Evolutionary conservation across 2,329 filamentous ascomycete species (phyloP).

Genomic region (Diaporthe ilicicola): DNA sequence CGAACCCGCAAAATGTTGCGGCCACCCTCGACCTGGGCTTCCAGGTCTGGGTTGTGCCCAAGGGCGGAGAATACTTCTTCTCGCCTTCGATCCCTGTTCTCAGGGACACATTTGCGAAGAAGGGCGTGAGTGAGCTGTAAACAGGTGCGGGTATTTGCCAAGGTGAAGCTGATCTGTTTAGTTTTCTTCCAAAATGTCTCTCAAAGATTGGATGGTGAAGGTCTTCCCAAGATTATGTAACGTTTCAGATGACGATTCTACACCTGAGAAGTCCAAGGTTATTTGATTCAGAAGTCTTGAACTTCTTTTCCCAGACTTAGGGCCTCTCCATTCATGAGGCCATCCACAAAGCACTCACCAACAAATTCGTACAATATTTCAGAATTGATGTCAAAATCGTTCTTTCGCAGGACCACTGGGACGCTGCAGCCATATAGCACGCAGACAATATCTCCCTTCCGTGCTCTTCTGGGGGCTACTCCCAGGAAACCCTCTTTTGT

Average conservation of each 20-base stretch:
- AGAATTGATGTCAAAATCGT: background rate
- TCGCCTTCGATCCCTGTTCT: slow-evolving; percentile 49
- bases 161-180: background rate
- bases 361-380: background rate
- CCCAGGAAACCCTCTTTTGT: slow-evolving; percentile 3
- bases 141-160: too few relatives aligned
- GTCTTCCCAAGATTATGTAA: background rate
- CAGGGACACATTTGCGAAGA: slow-evolving; percentile 33
- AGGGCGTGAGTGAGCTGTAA: slow-evolving; percentile 6
- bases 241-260: background rate
- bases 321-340: slow-evolving; percentile 24
- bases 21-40: slow-evolving; percentile 37
- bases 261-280: background rate
- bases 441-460: slow-evolving; percentile 24
- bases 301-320: background rate
- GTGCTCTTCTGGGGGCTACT: slow-evolving; percentile 12
- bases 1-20: slow-evolving; percentile 35
- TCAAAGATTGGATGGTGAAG: background rate
- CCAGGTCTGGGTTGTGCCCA: slow-evolving; percentile 49
- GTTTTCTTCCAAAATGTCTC: background rate
- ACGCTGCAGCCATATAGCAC: slow-evolving; percentile 25
- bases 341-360: slow-evolving; percentile 28
- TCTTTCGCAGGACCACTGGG: background rate
- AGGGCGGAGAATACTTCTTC: slow-evolving; percentile 57
- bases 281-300: slow-evolving; percentile 1